These are phyloP conservation scores for Fistulifera solaris DNA, from an alignment of 108 stramenopile genomes.

Conservation along the genomic window DNA sequence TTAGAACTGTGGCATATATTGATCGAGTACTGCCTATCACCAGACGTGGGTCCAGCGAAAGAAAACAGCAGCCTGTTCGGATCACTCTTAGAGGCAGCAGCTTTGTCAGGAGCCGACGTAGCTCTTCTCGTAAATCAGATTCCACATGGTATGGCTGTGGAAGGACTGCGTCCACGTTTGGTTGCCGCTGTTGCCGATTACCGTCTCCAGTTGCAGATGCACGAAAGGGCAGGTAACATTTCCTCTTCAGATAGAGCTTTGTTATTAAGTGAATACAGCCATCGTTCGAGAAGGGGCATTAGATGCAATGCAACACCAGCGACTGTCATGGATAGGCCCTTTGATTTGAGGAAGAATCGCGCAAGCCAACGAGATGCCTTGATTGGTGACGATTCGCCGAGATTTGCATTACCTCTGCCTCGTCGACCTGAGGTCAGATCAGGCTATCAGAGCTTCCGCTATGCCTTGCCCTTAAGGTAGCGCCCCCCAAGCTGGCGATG, in stretches of 20 bases:
- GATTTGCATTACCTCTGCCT: too few relatives aligned
- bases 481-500: too few relatives aligned
- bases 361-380: too few relatives aligned
- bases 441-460: too few relatives aligned
- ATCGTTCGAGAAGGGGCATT: conserved; percentile 53
- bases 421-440: too few relatives aligned
- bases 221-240: conserved; percentile 39
- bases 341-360: too few relatives aligned
- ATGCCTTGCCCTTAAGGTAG: too few relatives aligned
- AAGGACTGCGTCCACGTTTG: conserved; percentile 68
- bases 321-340: too few relatives aligned
- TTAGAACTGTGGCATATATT: conserved; percentile 55
- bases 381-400: too few relatives aligned
- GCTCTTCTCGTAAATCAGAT: conserved; percentile 54
- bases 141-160: conserved; percentile 65
- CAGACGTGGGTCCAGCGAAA: neutral
- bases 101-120: conserved; percentile 65
- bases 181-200: conserved; percentile 79
- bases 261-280: conserved; percentile 51
- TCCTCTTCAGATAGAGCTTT: conserved; percentile 41
- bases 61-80: conserved; percentile 58
- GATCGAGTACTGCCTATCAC: conserved; percentile 43
- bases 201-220: conserved; percentile 61
- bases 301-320: conserved; percentile 17
- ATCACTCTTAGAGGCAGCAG: conserved; percentile 67